Base-by-base conservation (phyloP, 257 asterid species). In the Nicotiana obtusifolia region DNA sequence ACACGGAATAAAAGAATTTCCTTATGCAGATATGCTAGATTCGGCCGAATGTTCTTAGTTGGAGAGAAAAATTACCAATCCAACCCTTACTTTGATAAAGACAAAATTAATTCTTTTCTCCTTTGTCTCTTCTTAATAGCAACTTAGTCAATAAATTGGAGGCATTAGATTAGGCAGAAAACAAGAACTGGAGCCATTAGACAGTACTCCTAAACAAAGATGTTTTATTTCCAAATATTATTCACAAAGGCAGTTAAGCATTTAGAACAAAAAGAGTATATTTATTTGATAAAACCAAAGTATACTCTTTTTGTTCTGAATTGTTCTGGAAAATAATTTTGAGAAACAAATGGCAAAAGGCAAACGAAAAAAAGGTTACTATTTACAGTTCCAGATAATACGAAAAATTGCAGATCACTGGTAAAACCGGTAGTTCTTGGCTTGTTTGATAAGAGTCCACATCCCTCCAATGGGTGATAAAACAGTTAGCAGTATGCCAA, bases 391-490 rank as follows among this genome's bases (percentile, higher is more conserved):
- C 6, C 28, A 49, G 20, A 10, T 44, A 5, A 56, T 16, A 26
- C 7, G 28, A 76, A 24, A 28, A 65, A 75, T 77, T 1, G 26
- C 15, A 33, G 33, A 78, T 81, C 78, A 89, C 71, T 91, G 95
- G 87, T 89, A 91, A 85, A 90, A 91, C 44, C 80, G 67, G 53
- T 87, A 87, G 0, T 22, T 24, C 81, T 81, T 88, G 80, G 92
- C 92, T n/a, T 89, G 85, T 14, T 89, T n/a, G 26, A 90, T 88
- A 56, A 92, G 91, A 90, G 82, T 89, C 87, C 93, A 90, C 59
- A 92, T 0, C 22, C 94, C 97, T 82, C 97, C 97, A 80, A 92
- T 89, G 22, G 97, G 94, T 64, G 94, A 90, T 60, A 89, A 20
- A 64, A 85, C 30, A 88, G 90, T 90, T 85, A 92, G 30, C 47